Evolutionary conservation across 495 filamentous ascomycete species (phyloP).

Genomic region (Endocarpon pusillum): DNA sequence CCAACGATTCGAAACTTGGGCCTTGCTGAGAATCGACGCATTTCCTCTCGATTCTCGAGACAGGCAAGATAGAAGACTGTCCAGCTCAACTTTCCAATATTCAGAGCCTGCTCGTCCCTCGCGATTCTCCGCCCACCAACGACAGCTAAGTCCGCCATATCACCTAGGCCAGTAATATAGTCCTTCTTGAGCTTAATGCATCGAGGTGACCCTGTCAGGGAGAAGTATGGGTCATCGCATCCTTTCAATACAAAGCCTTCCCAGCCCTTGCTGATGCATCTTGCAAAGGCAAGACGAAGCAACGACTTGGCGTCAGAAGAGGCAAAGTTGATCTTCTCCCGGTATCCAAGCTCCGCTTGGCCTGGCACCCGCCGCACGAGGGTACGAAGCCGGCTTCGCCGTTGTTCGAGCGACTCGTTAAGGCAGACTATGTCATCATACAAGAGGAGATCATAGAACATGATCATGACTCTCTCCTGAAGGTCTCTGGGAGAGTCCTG

Average conservation of each 20-base stretch:
- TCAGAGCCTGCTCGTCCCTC: conserved; percentile 28
- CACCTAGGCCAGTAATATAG: conserved; percentile 64
- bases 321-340: conserved; percentile 45
- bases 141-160: conserved; percentile 65
- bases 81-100: conserved; percentile 39
- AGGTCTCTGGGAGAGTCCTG: conserved; percentile 52
- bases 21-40: conserved; percentile 28
- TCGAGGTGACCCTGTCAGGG: conserved; percentile 21
- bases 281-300: conserved; percentile 45
- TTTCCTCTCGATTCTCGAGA: conserved; percentile 52
- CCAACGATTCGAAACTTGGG: conserved; percentile 53
- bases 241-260: conserved; percentile 73
- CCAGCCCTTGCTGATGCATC: conserved; percentile 42
- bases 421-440: conserved; percentile 52
- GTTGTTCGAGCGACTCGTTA: conserved; percentile 36
- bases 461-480: conserved; percentile 66
- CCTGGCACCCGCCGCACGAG: conserved; percentile 40
- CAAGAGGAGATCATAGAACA: conserved; percentile 65
- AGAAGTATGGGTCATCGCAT: conserved; percentile 59
- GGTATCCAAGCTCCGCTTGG: conserved; percentile 40
- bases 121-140: conserved; percentile 53
- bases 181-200: conserved; percentile 85
- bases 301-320: conserved; percentile 19
- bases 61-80: conserved; percentile 70
- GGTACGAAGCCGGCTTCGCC: conserved; percentile 40